Evolutionary conservation across 768 basidiomycete genomes (phyloP).

Genomic region (Boletellus ananas): DNA sequence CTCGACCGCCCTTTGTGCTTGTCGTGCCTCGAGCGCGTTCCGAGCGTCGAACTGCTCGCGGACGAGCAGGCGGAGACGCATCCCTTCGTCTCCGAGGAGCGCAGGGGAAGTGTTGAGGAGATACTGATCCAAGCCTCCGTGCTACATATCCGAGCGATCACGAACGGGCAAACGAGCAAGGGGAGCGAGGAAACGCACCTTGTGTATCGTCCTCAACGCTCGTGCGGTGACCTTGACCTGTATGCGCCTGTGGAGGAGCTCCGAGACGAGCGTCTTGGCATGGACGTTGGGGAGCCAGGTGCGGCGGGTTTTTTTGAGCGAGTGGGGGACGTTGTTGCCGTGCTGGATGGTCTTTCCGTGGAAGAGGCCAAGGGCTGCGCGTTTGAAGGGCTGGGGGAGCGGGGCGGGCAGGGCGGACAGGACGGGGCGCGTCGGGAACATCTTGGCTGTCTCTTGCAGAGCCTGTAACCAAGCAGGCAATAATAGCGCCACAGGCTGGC

Average conservation of each 20-base stretch:
- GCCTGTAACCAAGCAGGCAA: too few relatives aligned
- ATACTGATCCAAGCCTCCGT: conserved; percentile 72
- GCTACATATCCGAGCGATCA: conserved; percentile 31
- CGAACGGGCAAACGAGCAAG: not conserved
- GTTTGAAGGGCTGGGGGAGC: conserved; percentile 72
- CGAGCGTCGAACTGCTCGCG: conserved; percentile 29
- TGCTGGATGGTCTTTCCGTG: conserved; percentile 76
- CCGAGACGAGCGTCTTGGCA: conserved; percentile 66
- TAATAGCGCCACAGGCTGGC: too few relatives aligned
- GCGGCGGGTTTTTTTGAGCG: conserved; percentile 81
- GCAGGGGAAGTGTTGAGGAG: conserved; percentile 45
- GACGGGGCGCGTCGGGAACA: conserved; percentile 22
- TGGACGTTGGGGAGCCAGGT: conserved; percentile 90
- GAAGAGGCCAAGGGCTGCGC: conserved; percentile 75
- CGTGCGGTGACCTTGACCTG: conserved; percentile 70
- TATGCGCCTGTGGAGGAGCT: conserved; percentile 54
- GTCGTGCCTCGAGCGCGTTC: conserved; percentile 17
- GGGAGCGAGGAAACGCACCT: conserved; percentile 42
- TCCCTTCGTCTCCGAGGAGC: conserved; percentile 38
- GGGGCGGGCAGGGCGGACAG: conserved; percentile 22
- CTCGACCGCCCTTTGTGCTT: conserved; percentile 18
- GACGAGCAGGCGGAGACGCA: conserved; percentile 43
- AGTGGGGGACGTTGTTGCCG: conserved; percentile 89
- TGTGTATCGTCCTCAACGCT: conserved; percentile 78
- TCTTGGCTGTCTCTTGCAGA: not conserved